Evolutionary conservation across 208 protist genomes (phyloP).

Genomic region (Acanthamoeba triangularis): DNA sequence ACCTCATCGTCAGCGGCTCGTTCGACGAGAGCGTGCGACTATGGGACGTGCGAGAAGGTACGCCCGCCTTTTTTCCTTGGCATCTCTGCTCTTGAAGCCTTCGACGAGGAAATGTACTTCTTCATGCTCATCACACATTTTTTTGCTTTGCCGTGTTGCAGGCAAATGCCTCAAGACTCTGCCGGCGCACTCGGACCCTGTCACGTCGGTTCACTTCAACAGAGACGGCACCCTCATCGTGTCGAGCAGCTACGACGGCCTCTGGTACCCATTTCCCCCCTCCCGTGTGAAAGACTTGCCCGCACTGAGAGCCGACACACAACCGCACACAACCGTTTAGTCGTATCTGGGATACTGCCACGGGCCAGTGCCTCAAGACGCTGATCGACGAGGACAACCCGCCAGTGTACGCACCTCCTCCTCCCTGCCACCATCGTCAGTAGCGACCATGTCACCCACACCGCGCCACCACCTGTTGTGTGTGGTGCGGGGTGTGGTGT

Average conservation of each 20-base stretch:
- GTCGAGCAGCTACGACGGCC: slow-evolving; percentile 90
- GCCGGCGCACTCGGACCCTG: slow-evolving; percentile 93
- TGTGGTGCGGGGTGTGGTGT: no score
- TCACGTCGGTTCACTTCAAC: slow-evolving; percentile 92
- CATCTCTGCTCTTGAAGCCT: no score
- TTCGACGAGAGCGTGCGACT: slow-evolving; percentile 93
- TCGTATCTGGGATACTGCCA: slow-evolving; percentile 93
- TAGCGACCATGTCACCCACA: background rate
- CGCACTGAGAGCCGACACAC: background rate
- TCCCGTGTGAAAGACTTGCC: background rate
- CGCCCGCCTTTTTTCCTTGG: slow-evolving; percentile 25
- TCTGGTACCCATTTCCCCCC: slow-evolving; percentile 83
- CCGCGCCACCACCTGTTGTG: no score
- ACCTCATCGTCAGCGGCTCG: slow-evolving; percentile 92
- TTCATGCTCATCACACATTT: no score
- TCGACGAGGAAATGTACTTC: no score
- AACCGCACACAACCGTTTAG: slow-evolving; percentile 71
- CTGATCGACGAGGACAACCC: slow-evolving; percentile 90
- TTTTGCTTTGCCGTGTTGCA: slow-evolving; percentile 17
- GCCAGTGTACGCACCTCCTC: slow-evolving; percentile 78
- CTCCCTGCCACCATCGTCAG: no score
- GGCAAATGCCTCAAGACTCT: slow-evolving; percentile 88
- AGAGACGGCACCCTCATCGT: slow-evolving; percentile 92
- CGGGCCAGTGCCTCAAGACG: slow-evolving; percentile 92
- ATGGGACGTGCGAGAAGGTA: slow-evolving; percentile 89